Percentiles rank a stretch among this genome's conserved stretches.
Evolutionary conservation across 257 asterid genomes (phyloP).

Genomic region (Verbena officinalis): DNA sequence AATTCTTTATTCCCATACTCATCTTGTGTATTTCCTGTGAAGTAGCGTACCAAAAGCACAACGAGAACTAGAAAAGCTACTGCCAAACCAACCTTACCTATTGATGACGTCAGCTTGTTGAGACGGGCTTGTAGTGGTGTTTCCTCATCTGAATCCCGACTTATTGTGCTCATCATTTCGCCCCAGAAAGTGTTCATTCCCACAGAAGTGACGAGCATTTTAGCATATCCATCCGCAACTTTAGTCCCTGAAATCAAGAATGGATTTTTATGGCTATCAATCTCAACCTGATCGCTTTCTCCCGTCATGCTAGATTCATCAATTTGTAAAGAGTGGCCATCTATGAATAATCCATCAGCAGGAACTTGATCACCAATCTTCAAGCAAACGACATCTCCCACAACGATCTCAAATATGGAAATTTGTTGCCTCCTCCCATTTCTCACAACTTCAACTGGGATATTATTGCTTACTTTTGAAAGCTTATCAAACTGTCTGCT

Average conservation of each 20-base stretch:
- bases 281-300: conserved; percentile 24
- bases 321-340: conserved; percentile 33
- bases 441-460: conserved; percentile 15
- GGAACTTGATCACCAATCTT: conserved; percentile 37
- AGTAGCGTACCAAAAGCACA: conserved; percentile 26
- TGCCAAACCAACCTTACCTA: conserved; percentile 33
- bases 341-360: conserved; percentile 37
- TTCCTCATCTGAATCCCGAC: conserved; percentile 24
- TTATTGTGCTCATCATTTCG: conserved; percentile 35
- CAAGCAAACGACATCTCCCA: conserved; percentile 35
- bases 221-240: conserved; percentile 29
- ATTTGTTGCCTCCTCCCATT: conserved; percentile 23
- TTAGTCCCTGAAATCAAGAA: conserved; percentile 32
- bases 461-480: background rate
- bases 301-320: conserved; percentile 42
- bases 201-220: conserved; percentile 36
- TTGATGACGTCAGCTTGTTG: conserved; percentile 25
- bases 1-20: conserved; percentile 26
- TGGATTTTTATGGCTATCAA: conserved; percentile 26
- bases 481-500: conserved; percentile 16
- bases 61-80: conserved; percentile 34
- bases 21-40: conserved; percentile 36
- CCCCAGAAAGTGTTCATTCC: conserved; percentile 44
- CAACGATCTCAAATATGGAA: conserved; percentile 32
- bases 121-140: conserved; percentile 36